Base-by-base conservation (phyloP, 2,329 filamentous ascomycete species). In the Calonectria pauciramosa region DNA sequence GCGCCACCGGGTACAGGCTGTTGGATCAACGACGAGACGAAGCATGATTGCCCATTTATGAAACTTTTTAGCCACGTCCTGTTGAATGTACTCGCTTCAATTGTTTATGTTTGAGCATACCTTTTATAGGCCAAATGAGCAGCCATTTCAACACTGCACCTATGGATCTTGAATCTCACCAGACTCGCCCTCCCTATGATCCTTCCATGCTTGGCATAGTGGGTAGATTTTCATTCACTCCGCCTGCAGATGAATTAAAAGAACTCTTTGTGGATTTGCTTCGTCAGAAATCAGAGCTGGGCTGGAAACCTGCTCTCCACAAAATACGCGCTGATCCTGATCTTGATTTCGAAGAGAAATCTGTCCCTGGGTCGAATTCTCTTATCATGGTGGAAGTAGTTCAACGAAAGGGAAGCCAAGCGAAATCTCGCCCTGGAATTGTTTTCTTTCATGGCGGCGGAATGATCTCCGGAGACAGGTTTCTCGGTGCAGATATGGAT, bases 381-480 rank as follows among this genome's bases (percentile, higher is more conserved):
- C 32, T 10, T 13, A 38, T 60, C 5, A 38, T 11, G 32, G 20
- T 60, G 11, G 54, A 60, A 13, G 38, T 60, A 36, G 23, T 60
- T n/a, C 34, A 11, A 38, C 23, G 13, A 16, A 60, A 36, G n/a
- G 20, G 10, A 38, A 60, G 32, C 11, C 47, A 67, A 30, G 30
- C 26, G 14, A 56, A 26, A 14, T 20, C 54, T 16, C 64, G 65
- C 11, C 66, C 72, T 0, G 75, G 73, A 0, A 67, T 76, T 4
- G 10, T 76, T 0, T 71, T 71, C 23, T 30, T 76, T 3, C 75
- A 76, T 14, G 75, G 73, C 0, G 75, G 75, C 0, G 75, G 73
- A 20, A 68, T 56, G 20, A 68, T 76, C 0, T 69, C 75, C 38
- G 75, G 75, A 2, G 68, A 75, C 9, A 41, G 32, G 23, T 69